Base-by-base conservation (phyloP, 148 eudicot species). In the Dianthus caryophyllus region DNA sequence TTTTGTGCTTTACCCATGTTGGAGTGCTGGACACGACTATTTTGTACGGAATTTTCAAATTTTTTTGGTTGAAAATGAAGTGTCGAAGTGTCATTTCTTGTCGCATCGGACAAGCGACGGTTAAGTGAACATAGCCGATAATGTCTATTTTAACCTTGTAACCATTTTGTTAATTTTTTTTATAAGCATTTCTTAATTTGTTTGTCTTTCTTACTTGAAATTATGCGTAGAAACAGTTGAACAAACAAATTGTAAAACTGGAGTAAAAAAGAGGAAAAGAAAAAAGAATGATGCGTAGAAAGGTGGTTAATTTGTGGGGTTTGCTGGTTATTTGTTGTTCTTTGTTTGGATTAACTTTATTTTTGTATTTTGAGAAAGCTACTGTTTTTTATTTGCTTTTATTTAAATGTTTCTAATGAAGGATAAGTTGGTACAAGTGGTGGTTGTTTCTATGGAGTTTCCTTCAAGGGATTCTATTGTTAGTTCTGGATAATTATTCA, bases 371-470 rank as follows among this genome's bases (percentile, higher is more conserved):
- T 39, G 33, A 64, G 74, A 72, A 80, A 73, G 43, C 67, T 66
- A 52, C 73, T 71, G 43, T 38, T 52, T 69, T 71, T 72, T 49
- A 66, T 71, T 72, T 49, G 61, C 69, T 67, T 61, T 73, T 68
- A 48, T 27, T 56, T 26, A 73, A 62, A 68, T 60, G 33, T 67
- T 58, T 66, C 48, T 79, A 67, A 49, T 74, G 74, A 71, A 71
- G 76, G 75, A 79, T 76, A 77, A 88, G 85, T 91, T 78, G 97
- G 82, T 86, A 77, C 64, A 61, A 85, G 92, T 88, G 92, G 88
- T 61, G 87, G 80, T 83, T 52, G 88, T 82, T 86, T 68, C 57
- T 64, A 17, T 90, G 77, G 84, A 84, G 87, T 84, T 85, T 67
- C 84, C 84, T 88, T 84, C 79, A 88, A 91, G 97, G 82, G 71